Percentiles rank a stretch among this genome's conserved stretches.
These are phyloP conservation scores for Clavulina sp. DNA, from an alignment of 768 basidiomycete species.

Conservation along the genomic window DNA sequence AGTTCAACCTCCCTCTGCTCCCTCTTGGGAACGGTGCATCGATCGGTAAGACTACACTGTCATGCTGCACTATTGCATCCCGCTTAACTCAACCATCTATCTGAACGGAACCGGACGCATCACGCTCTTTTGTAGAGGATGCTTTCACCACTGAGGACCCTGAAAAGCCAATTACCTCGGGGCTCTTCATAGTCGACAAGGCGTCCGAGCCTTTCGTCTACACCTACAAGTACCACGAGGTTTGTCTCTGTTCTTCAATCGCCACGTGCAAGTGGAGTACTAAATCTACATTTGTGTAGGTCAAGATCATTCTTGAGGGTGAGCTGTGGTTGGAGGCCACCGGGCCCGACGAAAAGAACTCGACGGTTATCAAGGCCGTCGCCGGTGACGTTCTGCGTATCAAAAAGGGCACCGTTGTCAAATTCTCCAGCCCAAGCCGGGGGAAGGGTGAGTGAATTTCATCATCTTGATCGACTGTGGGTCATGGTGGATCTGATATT, in stretches of 20 bases:
- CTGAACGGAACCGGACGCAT: no score
- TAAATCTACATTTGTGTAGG: no score
- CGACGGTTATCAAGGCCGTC: not conserved
- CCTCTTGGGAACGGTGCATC: not conserved
- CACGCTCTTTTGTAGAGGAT: not conserved
- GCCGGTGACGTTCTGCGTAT: not conserved
- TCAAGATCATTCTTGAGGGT: not conserved
- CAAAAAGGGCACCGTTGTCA: not conserved
- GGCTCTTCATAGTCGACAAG: not conserved
- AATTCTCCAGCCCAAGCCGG: not conserved
- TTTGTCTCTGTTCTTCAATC: no score
- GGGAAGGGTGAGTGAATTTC: not conserved
- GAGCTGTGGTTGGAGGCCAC: not conserved
- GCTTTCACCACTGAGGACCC: not conserved
- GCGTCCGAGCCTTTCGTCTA: not conserved
- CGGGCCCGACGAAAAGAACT: not conserved
- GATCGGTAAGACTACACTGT: not conserved
- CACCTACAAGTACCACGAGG: not conserved
- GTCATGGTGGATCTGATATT: no score
- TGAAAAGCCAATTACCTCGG: not conserved
- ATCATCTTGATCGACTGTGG: no score
- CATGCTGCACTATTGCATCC: not conserved
- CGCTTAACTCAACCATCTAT: not conserved
- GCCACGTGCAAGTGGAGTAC: no score
- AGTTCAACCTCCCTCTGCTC: not conserved